Conservation (phyloP, 2,329 filamentous ascomycete genomes). For the Xylariales sp. region DNA sequence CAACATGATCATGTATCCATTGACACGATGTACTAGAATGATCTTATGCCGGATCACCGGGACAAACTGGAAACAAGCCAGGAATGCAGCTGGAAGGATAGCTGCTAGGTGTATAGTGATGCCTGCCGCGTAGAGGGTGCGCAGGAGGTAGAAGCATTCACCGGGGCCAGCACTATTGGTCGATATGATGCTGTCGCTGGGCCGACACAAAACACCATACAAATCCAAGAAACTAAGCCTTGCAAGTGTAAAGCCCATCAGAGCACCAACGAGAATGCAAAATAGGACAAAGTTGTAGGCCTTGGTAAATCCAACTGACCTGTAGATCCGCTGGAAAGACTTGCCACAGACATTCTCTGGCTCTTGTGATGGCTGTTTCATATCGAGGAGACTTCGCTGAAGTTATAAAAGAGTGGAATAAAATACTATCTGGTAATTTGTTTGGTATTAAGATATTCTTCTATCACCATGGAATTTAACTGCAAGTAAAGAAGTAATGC, state of each 20-base stretch:
- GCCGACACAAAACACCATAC: slow-evolving; percentile 29
- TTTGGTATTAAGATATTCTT: too few species aligned
- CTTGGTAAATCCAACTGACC: slow-evolving; percentile 47
- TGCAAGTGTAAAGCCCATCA: slow-evolving; percentile 44
- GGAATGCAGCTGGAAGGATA: slow-evolving; percentile 35
- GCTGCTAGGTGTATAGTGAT: slow-evolving; percentile 37
- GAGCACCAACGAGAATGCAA: slow-evolving; percentile 37
- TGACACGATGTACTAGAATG: slow-evolving; percentile 51
- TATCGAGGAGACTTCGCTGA: too few species aligned
- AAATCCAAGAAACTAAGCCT: slow-evolving; percentile 45
- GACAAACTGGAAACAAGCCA: slow-evolving; percentile 40
- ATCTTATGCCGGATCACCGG: slow-evolving; percentile 37
- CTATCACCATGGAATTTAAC: too few species aligned
- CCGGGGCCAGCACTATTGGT: slow-evolving; percentile 16
- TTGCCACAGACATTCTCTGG: too few species aligned
- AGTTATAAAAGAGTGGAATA: too few species aligned
- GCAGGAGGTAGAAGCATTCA: slow-evolving; percentile 27
- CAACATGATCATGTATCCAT: slow-evolving; percentile 50
- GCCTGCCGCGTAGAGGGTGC: slow-evolving; percentile 21
- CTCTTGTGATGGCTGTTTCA: too few species aligned
- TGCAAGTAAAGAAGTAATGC: too few species aligned
- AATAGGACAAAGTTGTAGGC: slow-evolving; percentile 54
- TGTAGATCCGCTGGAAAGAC: too few species aligned
- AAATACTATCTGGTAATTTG: too few species aligned
- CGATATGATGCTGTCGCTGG: background rate